These are phyloP conservation scores for Solidago caesia DNA, from an alignment of 129 eudicot genomes.

Conservation along the genomic window DNA sequence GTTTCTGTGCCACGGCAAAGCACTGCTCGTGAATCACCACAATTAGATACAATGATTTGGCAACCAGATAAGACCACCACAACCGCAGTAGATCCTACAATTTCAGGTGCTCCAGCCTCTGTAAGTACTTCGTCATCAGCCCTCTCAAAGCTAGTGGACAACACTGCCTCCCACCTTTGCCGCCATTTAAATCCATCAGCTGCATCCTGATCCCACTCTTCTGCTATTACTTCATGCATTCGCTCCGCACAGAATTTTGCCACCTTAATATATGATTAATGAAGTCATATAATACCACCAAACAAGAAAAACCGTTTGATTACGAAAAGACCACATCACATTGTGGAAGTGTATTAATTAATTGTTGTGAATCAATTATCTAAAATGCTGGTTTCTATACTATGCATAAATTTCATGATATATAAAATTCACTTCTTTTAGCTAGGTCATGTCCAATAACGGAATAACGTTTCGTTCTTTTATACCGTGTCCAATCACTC, in stretches of 20 bases:
- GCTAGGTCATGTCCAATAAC: no score
- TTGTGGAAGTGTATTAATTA: no score
- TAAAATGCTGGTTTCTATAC: no score
- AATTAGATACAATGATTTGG: conserved; percentile 72
- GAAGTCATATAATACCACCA: not conserved
- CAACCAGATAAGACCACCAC: conserved; percentile 59
- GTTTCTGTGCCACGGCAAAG: conserved; percentile 68
- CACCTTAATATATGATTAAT: conserved; percentile 36
- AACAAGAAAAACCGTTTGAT: not conserved
- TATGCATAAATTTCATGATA: no score
- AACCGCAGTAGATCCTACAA: conserved; percentile 84
- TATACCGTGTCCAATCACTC: no score
- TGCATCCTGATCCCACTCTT: conserved; percentile 51
- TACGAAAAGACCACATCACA: not conserved
- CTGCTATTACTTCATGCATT: conserved; percentile 70
- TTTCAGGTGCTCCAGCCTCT: conserved; percentile 63
- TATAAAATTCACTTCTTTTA: no score
- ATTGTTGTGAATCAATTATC: no score
- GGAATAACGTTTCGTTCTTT: no score
- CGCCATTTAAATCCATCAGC: conserved; percentile 47
- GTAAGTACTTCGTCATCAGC: conserved; percentile 58
- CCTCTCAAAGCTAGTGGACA: conserved; percentile 55
- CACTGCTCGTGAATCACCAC: conserved; percentile 88
- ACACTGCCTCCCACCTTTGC: conserved; percentile 58
- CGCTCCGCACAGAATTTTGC: conserved; percentile 74